Evolutionary conservation across 2,329 filamentous ascomycete species (phyloP).

Genomic region (Thermochaetoides dissita): DNA sequence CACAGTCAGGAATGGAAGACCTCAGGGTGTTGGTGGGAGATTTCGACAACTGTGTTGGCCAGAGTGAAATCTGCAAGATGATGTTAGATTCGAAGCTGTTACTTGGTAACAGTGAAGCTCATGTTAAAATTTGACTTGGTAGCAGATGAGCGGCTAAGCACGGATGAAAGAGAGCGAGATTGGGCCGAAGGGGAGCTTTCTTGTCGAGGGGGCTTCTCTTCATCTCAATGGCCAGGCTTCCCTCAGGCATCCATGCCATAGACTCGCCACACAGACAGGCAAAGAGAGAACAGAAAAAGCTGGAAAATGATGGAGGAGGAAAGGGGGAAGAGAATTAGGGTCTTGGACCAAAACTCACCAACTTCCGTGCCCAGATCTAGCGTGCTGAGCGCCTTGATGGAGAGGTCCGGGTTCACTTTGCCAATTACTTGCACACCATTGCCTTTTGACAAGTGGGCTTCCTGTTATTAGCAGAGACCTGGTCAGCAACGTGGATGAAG

Average conservation of each 20-base stretch:
- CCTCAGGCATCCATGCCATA: too few relatives aligned
- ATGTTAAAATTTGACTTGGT: too few relatives aligned
- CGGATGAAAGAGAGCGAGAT: too few relatives aligned
- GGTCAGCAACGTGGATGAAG: neutral
- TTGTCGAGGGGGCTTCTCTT: too few relatives aligned
- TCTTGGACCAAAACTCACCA: slow-evolving; percentile 30
- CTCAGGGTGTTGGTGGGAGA: slow-evolving; percentile 64
- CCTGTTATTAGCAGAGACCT: slow-evolving; percentile 29
- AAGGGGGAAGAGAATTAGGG: neutral
- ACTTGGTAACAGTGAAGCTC: too few relatives aligned
- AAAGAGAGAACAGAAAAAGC: too few relatives aligned
- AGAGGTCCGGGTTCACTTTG: slow-evolving; percentile 62
- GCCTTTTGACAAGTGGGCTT: slow-evolving; percentile 53
- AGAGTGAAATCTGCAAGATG: slow-evolving; percentile 52
- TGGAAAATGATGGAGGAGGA: neutral
- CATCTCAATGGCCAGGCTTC: too few relatives aligned
- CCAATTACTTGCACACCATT: slow-evolving; percentile 66
- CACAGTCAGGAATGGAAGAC: slow-evolving; percentile 47
- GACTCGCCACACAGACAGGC: too few relatives aligned
- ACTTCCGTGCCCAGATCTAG: slow-evolving; percentile 55
- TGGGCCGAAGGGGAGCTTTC: too few relatives aligned
- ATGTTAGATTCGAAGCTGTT: too few relatives aligned
- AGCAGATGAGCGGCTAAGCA: too few relatives aligned
- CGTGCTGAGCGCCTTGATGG: slow-evolving; percentile 54
- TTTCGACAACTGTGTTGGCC: slow-evolving; percentile 68